phyloP scores from a whole-genome alignment of 2,329 filamentous ascomycete genomes.

The Mycosphaerelloides madeirae region DNA sequence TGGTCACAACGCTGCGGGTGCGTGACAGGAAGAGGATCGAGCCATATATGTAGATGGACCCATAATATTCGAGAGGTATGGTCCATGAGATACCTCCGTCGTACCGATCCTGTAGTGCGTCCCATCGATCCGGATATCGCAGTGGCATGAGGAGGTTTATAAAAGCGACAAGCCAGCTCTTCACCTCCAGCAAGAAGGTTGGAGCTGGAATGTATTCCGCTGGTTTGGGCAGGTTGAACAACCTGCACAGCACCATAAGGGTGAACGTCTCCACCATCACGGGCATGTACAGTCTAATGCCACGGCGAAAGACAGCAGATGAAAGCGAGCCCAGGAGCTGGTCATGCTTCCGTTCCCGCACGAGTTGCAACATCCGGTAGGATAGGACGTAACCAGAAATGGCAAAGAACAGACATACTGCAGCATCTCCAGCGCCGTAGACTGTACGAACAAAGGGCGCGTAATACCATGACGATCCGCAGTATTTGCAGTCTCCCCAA shows the following conservation, averaged over 20 bases:
- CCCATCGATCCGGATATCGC: conserved; percentile 15
- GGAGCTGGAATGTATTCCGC: conserved; percentile 1
- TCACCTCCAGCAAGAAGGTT: conserved; percentile 6
- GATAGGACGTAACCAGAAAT: conserved; percentile 59
- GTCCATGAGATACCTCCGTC: conserved; percentile 15
- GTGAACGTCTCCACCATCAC: conserved; percentile 10
- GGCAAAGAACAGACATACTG: conserved; percentile 59
- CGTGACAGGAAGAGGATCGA: conserved; percentile 6
- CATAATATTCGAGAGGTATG: conserved; percentile 14
- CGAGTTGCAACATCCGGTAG: conserved; percentile 32
- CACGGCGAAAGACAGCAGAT: conserved; percentile 10
- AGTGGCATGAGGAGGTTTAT: conserved; percentile 10
- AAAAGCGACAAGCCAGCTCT: conserved; percentile 6
- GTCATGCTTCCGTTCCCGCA: conserved; percentile 7
- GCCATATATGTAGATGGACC: conserved; percentile 9
- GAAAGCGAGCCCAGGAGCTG: conserved; percentile 5
- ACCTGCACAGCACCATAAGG: conserved; percentile 8
- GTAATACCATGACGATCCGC: conserved; percentile 39
- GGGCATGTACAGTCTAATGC: conserved; percentile 11
- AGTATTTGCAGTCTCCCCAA: conserved; percentile 13
- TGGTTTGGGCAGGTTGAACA: conserved; percentile 8
- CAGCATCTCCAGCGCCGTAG: conserved; percentile 48
- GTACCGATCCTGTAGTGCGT: conserved; percentile 8
- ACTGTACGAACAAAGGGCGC: conserved; percentile 50
- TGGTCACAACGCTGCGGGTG: conserved; percentile 1